Base-by-base conservation (phyloP, 164 flowering plant genomes). In the Litsea cubeba region DNA sequence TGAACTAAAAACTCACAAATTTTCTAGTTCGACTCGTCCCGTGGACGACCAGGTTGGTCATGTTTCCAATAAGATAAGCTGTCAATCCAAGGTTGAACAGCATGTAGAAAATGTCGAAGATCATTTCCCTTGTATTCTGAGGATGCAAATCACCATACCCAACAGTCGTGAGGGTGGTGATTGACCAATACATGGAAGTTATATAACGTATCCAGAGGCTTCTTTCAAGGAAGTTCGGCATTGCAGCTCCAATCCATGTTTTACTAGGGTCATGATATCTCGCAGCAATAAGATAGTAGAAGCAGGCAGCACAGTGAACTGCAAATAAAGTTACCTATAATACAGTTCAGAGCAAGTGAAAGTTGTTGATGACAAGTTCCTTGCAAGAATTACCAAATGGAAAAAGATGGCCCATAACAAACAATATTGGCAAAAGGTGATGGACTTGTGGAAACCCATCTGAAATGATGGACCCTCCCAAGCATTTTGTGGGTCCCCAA, bases 61-160 rank as follows among this genome's bases (percentile, higher is more conserved):
- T 94, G 79, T 96, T 96, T 49, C 99, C 99, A 63, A 94, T 94
- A 79, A 96, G 73, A 76, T 96, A 96, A 50, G 99, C 88, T 1
- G 94, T 94, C 82, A 96, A 82, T 26, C 99, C 99, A 46, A 96
- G 90, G 81, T 94, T 94, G 85, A 96, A 94, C 65, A 93, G 85
- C 99, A 96, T 96, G 80, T 86, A 96, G 79, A 87, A 87, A 51
- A 84, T 92, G 79, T 86, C 90, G 76, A 92, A 94, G 67, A 91
- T 69, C 98, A 94, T 96, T 79, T 96, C 99, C 82, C 82, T 75
- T 23, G 86, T 80, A 71, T 90, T 96, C 71, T 82, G 82, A n/a
- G 98, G 85, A 81, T 96, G 99, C 82, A 96, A 74, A 83, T 96
- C 99, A 28, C 99, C 98, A 80, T 96, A 94, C 2, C 99, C 99